These are phyloP conservation scores for Podospora fimiseda DNA, from an alignment of 495 filamentous ascomycete genomes.

Conservation along the genomic window DNA sequence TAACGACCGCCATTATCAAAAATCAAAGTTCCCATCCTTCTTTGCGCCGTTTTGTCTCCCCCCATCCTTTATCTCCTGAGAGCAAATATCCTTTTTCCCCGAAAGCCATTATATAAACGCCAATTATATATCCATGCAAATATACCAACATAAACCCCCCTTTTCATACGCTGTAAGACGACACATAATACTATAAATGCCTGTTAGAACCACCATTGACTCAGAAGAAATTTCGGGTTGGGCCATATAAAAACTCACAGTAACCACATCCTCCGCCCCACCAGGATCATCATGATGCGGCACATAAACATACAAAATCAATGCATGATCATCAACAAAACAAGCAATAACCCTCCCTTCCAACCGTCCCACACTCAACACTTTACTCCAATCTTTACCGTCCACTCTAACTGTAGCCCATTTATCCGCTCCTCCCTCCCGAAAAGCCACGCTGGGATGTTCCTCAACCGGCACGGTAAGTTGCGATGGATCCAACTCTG, in stretches of 20 bases:
- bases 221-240: too few relatives aligned
- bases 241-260: constrained; percentile 50
- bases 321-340: constrained; percentile 66
- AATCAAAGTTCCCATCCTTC: background rate
- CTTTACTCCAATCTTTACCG: constrained; percentile 83
- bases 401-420: constrained; percentile 88
- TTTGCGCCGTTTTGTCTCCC: too few relatives aligned
- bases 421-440: constrained; percentile 50
- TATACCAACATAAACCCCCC: background rate
- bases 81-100: background rate
- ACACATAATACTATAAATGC: constrained; percentile 20
- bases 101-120: background rate
- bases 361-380: constrained; percentile 80
- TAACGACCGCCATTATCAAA: too few relatives aligned
- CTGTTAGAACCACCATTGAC: too few relatives aligned
- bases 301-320: constrained; percentile 91
- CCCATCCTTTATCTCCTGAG: too few relatives aligned
- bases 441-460: constrained; percentile 69
- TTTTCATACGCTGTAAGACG: constrained; percentile 18
- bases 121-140: background rate
- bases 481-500: constrained; percentile 69
- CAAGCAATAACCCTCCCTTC: constrained; percentile 91
- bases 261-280: constrained; percentile 65
- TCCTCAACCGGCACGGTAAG: constrained; percentile 58
- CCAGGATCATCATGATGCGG: constrained; percentile 56